A percentile compares a stretch with the other conserved stretches of the same genome.
Conservation (phyloP, 1,139 yeast genomes). For the Saccharomyces hybrid region DNA sequence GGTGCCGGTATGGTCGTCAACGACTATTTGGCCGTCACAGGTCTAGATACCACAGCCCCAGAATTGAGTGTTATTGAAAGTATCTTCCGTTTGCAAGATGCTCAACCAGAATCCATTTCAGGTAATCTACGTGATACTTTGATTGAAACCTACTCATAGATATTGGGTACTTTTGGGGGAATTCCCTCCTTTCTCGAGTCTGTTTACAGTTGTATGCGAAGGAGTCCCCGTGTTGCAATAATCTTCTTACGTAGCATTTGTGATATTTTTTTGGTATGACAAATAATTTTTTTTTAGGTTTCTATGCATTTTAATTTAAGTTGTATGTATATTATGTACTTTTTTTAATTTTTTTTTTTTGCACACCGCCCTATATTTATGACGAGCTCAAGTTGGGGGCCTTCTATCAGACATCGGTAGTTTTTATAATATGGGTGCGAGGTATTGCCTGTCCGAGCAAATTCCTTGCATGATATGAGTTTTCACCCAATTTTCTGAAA, state of each 20-base stretch:
- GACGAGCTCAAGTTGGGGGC: neutral
- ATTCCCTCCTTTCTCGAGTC: neutral
- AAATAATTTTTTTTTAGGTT: neutral
- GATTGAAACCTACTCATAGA: conserved; percentile 67
- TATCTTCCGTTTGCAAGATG: conserved; percentile 86
- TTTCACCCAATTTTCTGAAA: neutral
- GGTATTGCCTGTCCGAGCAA: neutral
- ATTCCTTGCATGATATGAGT: neutral
- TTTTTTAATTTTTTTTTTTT: neutral
- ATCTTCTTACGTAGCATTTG: neutral
- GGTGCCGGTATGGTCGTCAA: conserved; percentile 99
- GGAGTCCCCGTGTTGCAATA: neutral
- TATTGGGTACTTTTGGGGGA: neutral
- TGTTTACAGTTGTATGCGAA: neutral
- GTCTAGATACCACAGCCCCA: conserved; percentile 96
- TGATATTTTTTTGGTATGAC: neutral
- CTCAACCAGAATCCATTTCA: conserved; percentile 75
- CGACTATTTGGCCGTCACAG: conserved; percentile 96
- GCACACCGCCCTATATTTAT: neutral
- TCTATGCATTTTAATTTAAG: neutral
- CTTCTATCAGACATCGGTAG: neutral
- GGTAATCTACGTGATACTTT: conserved; percentile 83
- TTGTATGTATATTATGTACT: conserved; percentile 1
- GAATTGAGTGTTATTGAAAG: conserved; percentile 95
- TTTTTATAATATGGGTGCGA: neutral